phyloP scores from a whole-genome alignment of 495 filamentous ascomycete genomes.

The Elasticomyces elasticus region DNA sequence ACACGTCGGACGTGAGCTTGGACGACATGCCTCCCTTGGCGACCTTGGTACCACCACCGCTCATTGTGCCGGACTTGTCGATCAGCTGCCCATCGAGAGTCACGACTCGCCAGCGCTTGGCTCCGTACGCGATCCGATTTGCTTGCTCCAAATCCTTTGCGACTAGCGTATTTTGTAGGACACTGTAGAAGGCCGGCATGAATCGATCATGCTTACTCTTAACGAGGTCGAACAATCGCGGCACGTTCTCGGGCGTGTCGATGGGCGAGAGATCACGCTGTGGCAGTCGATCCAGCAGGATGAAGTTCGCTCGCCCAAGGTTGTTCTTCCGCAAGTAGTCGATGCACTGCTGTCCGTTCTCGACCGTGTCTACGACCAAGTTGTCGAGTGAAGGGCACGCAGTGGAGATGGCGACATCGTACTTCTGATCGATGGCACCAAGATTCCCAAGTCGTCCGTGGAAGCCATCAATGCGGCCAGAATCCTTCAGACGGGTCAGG shows the following conservation, averaged over 20 bases:
- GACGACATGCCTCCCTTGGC: slow-evolving; percentile 91
- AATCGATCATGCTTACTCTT: slow-evolving; percentile 81
- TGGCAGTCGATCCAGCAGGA: slow-evolving; percentile 79
- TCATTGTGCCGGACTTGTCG: slow-evolving; percentile 96
- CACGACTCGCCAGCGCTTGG: slow-evolving; percentile 86
- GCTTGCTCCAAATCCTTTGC: slow-evolving; percentile 87
- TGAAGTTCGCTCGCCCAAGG: slow-evolving; percentile 93
- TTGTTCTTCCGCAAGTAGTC: slow-evolving; percentile 96
- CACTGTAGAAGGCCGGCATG: slow-evolving; percentile 84
- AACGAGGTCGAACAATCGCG: slow-evolving; percentile 85
- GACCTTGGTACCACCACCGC: slow-evolving; percentile 80
- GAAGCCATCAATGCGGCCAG: slow-evolving; percentile 91
- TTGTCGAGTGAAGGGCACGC: slow-evolving; percentile 87
- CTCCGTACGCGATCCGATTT: slow-evolving; percentile 91
- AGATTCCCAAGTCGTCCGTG: slow-evolving; percentile 91
- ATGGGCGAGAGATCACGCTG: slow-evolving; percentile 64
- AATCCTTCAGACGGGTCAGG: slow-evolving; percentile 89
- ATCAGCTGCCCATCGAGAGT: slow-evolving; percentile 92
- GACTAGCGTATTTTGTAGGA: slow-evolving; percentile 86
- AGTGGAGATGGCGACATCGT: slow-evolving; percentile 93
- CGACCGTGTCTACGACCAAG: slow-evolving; percentile 89
- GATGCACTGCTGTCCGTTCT: slow-evolving; percentile 93
- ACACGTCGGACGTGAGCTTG: slow-evolving; percentile 74
- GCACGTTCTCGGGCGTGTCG: slow-evolving; percentile 82
- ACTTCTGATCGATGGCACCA: slow-evolving; percentile 87